Conservation (phyloP, 2,329 filamentous ascomycete species). For the Pseudohalonectria lignicola region DNA sequence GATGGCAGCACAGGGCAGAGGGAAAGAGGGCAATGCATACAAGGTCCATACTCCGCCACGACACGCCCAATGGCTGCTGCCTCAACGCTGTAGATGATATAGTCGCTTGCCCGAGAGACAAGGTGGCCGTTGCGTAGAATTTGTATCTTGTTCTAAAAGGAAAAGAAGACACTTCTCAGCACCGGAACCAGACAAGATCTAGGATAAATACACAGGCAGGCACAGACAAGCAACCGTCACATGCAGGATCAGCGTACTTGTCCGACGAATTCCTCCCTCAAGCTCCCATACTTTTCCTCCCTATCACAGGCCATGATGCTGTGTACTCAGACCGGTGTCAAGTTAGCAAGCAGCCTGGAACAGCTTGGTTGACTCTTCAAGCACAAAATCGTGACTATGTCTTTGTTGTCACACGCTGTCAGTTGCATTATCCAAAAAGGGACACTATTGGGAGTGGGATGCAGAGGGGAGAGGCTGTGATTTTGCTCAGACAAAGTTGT, state of each 20-base stretch:
- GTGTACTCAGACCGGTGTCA: too few species aligned
- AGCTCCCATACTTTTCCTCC: conserved; percentile 73
- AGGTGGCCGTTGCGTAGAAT: conserved; percentile 91
- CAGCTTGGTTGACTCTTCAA: too few species aligned
- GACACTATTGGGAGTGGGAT: too few species aligned
- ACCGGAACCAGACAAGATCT: conserved; percentile 6
- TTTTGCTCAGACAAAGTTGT: conserved; percentile 66
- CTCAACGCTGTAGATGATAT: conserved; percentile 97
- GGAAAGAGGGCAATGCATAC: conserved; percentile 42
- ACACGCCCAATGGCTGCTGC: conserved; percentile 77
- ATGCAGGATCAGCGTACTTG: conserved; percentile 51
- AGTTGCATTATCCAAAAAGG: too few species aligned
- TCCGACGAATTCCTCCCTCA: conserved; percentile 73
- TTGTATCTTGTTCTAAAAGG: conserved; percentile 63
- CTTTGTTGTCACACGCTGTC: too few species aligned
- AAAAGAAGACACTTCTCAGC: conserved; percentile 32
- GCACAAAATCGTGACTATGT: too few species aligned
- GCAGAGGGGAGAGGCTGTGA: conserved; percentile 10
- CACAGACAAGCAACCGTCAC: neutral
- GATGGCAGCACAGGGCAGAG: neutral
- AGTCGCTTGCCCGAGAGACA: conserved; percentile 93
- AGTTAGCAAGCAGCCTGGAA: too few species aligned
- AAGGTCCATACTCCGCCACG: conserved; percentile 82
- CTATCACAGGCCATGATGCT: conserved; percentile 94
- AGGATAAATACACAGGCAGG: neutral